phyloP scores from a whole-genome alignment of 805 yeast species.

The Kockiozyma suomiensis region DNA sequence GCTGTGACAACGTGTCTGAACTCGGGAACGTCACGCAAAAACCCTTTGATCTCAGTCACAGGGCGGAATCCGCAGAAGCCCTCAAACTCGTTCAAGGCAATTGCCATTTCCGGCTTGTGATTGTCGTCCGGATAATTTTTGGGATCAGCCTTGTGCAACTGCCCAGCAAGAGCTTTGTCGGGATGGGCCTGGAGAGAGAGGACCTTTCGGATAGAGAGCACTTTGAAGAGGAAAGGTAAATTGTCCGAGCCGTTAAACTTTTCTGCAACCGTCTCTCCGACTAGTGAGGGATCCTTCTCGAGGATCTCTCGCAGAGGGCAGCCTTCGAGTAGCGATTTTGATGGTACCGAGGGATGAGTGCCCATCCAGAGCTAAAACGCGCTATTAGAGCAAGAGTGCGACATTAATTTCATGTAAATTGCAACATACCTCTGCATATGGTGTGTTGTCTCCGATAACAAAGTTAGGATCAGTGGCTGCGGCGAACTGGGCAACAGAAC shows the following conservation, averaged over 20 bases:
- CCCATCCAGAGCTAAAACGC: constrained; percentile 85
- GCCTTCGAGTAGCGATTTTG: constrained; percentile 58
- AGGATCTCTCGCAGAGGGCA: constrained; percentile 69
- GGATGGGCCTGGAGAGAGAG: constrained; percentile 98
- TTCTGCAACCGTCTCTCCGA: constrained; percentile 60
- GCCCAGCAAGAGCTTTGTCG: constrained; percentile 78
- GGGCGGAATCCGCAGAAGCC: constrained; percentile 99
- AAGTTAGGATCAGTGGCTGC: constrained; percentile 64
- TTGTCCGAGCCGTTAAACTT: constrained; percentile 64
- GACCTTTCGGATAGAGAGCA: constrained; percentile 88
- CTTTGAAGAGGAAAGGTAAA: constrained; percentile 91
- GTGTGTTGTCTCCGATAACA: constrained; percentile 67
- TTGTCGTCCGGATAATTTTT: constrained; percentile 91
- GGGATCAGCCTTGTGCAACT: constrained; percentile 80
- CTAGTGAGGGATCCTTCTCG: constrained; percentile 56
- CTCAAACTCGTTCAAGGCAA: constrained; percentile 93
- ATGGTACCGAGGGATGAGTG: constrained; percentile 91
- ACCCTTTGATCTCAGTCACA: constrained; percentile 68
- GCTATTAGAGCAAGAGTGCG: background rate
- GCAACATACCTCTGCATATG: constrained; percentile 78
- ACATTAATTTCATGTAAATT: too few relatives aligned
- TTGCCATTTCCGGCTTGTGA: constrained; percentile 99
- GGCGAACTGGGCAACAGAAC: constrained; percentile 90
- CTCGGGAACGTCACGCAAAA: constrained; percentile 76
- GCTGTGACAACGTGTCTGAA: constrained; percentile 69